These are phyloP conservation scores for Epichloe elymi DNA, from an alignment of 2,329 filamentous ascomycete species.

Conservation along the genomic window DNA sequence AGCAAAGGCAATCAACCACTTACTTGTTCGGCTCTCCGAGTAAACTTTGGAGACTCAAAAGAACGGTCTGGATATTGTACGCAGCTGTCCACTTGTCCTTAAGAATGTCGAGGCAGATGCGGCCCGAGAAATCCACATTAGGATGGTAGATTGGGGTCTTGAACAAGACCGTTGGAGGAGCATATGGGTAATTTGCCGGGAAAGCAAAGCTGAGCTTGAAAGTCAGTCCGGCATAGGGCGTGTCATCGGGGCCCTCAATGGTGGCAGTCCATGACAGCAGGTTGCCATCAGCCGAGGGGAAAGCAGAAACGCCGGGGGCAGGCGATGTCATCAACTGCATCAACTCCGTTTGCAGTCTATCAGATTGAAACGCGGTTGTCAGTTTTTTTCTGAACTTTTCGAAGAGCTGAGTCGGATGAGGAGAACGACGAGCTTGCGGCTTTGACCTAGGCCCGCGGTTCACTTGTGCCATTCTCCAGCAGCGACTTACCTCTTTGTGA, in stretches of 20 bases:
- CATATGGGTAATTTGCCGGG: constrained; percentile 85
- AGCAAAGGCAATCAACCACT: constrained; percentile 21
- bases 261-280: constrained; percentile 88
- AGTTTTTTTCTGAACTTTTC: background rate
- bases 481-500: constrained; percentile 55
- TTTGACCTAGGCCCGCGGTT: background rate
- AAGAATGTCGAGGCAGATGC: constrained; percentile 94
- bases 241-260: constrained; percentile 80
- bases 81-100: constrained; percentile 99
- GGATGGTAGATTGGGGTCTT: constrained; percentile 99
- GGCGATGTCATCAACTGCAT: constrained; percentile 98
- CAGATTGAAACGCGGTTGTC: background rate
- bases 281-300: constrained; percentile 81
- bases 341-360: constrained; percentile 85
- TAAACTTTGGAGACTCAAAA: constrained; percentile 87
- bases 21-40: constrained; percentile 98
- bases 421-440: background rate
- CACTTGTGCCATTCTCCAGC: background rate
- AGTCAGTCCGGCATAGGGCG: constrained; percentile 74
- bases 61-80: constrained; percentile 88
- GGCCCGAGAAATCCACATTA: constrained; percentile 92
- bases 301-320: constrained; percentile 86
- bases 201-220: constrained; percentile 91
- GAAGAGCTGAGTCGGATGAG: background rate
- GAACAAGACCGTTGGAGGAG: constrained; percentile 83